phyloP scores from a whole-genome alignment of 2,329 filamentous ascomycete species.

The Colletotrichum australisinense region DNA sequence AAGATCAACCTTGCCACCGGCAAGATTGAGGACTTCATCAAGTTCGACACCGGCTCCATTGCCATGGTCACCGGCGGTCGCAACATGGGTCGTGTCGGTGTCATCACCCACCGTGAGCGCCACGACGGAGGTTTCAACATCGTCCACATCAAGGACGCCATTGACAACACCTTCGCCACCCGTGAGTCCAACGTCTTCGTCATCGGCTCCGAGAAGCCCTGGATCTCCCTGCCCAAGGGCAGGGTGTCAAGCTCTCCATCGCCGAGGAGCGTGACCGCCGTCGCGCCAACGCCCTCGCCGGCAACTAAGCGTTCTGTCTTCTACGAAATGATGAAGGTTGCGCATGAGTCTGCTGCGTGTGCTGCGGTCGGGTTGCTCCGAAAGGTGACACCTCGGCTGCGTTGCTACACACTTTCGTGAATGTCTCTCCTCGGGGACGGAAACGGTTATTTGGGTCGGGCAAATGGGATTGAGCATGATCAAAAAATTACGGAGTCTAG shows the following conservation, averaged over 20 bases:
- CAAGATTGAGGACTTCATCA: constrained; percentile 98
- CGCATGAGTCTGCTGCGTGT: constrained; percentile 27
- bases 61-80: constrained; percentile 99
- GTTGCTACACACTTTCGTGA: constrained; percentile 21
- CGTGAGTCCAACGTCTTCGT: constrained; percentile 99
- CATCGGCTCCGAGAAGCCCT: constrained; percentile 98
- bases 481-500: constrained; percentile 38
- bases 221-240: constrained; percentile 99
- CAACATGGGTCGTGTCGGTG: constrained; percentile 99
- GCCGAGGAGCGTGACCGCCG: constrained; percentile 99
- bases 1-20: constrained; percentile 97
- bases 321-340: constrained; percentile 18
- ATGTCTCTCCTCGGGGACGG: constrained; percentile 28
- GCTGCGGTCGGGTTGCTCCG: not conserved
- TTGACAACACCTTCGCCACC: constrained; percentile 99
- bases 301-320: constrained; percentile 56
- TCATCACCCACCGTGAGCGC: constrained; percentile 99
- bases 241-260: constrained; percentile 99
- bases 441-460: constrained; percentile 33
- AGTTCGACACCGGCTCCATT: constrained; percentile 98
- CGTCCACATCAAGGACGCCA: constrained; percentile 99
- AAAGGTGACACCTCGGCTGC: not conserved
- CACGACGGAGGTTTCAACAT: constrained; percentile 99
- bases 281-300: constrained; percentile 71
- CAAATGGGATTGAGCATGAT: constrained; percentile 37